These are phyloP conservation scores for Teratosphaeriaceae sp. DNA, from an alignment of 2,329 filamentous ascomycete genomes.

Conservation along the genomic window DNA sequence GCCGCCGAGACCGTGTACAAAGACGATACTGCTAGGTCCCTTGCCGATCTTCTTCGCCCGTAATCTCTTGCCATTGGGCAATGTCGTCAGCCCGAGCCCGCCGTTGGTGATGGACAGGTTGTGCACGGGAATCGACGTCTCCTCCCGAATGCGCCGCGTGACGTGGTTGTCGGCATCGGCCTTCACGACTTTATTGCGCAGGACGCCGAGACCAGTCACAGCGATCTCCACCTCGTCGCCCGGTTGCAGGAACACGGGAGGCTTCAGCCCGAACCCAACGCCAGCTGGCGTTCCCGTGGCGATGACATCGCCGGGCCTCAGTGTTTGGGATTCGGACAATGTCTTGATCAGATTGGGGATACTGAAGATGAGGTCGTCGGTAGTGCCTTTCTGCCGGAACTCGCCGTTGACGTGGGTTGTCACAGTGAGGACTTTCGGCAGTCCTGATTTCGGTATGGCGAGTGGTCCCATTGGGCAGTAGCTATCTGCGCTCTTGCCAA, in stretches of 20 bases:
- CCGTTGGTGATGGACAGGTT: constrained; percentile 27
- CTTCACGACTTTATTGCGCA: constrained; percentile 29
- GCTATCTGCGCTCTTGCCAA: constrained; percentile 7
- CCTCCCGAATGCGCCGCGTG: constrained; percentile 16
- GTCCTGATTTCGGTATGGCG: constrained; percentile 41
- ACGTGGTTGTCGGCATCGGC: constrained; percentile 6
- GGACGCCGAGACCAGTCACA: constrained; percentile 36
- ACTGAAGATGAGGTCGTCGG: constrained; percentile 45
- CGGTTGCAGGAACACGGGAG: constrained; percentile 36
- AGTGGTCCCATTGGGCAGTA: constrained; percentile 39
- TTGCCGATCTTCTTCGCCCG: constrained; percentile 29
- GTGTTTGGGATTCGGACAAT: constrained; percentile 44
- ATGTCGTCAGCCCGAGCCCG: constrained; percentile 29
- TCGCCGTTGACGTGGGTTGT: constrained; percentile 47
- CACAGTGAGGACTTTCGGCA: constrained; percentile 36
- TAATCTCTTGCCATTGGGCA: constrained; percentile 36
- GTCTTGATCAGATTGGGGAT: constrained; percentile 43
- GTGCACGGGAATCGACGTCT: constrained; percentile 23
- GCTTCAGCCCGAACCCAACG: constrained; percentile 43
- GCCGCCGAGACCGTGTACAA: constrained; percentile 51
- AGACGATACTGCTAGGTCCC: constrained; percentile 35
- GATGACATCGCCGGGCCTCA: constrained; percentile 46
- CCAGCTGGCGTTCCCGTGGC: constrained; percentile 45
- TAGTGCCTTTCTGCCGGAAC: constrained; percentile 43
- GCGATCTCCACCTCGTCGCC: constrained; percentile 39